phyloP scores from a whole-genome alignment of 208 protist genomes.

The Crithidia sp. region DNA sequence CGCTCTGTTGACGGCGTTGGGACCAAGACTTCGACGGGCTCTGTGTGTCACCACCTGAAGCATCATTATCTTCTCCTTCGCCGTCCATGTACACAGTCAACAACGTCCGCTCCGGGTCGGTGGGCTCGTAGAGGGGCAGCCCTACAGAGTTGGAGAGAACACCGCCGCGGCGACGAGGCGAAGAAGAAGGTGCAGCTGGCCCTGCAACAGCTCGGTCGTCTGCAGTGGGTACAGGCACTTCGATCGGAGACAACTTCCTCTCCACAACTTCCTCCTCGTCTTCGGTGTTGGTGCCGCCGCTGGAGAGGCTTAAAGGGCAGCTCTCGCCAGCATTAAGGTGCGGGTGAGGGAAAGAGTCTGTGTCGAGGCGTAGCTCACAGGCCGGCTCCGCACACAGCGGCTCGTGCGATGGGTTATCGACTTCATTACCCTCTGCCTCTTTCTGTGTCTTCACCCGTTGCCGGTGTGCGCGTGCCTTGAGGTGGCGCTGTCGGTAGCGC shows the following conservation, averaged over 20 bases:
- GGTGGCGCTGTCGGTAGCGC: conserved; percentile 9
- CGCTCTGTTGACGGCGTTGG: background rate
- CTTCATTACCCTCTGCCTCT: too few relatives aligned
- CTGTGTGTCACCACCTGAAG: background rate
- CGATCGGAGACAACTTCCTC: background rate
- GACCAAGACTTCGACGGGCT: background rate
- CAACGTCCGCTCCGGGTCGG: conserved; percentile 8
- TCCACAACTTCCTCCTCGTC: background rate
- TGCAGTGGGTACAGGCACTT: background rate
- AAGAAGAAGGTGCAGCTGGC: too few relatives aligned
- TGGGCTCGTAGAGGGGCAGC: conserved; percentile 10
- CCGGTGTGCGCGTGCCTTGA: background rate
- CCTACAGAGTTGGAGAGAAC: conserved; percentile 3
- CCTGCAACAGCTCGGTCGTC: background rate
- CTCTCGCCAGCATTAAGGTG: too few relatives aligned
- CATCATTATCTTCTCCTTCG: background rate
- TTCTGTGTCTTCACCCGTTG: too few relatives aligned
- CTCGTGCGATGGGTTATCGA: background rate
- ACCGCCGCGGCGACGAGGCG: background rate
- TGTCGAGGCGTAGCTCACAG: background rate
- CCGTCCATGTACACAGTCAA: conserved; percentile 18
- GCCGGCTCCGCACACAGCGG: background rate
- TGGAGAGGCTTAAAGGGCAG: background rate
- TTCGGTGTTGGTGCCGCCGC: background rate
- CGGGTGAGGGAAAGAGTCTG: background rate